A percentile compares a stretch with the other conserved stretches of the same genome.
Conservation (phyloP, 176 grass and related monocot genomes). For the Hordeum vulgare region MorexV3_pseudomolecules_assembly NC_058518.1:216690609-216691108, state of each 20-base stretch:
- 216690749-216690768: neutral
- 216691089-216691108: conserved; percentile 68
- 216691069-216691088: conserved; percentile 83
- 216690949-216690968: neutral
- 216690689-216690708: neutral
- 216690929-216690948: neutral
- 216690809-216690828: neutral
- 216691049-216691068: neutral
- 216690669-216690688: neutral
- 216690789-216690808: neutral
- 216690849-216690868: neutral
- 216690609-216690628: neutral
- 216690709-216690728: neutral
- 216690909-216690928: neutral
- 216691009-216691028: neutral
- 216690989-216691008: neutral
- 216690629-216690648: neutral
- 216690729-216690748: neutral
- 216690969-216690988: neutral
- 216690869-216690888: neutral
- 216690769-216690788: neutral
- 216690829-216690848: neutral
- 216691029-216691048: neutral
- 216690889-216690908: neutral
- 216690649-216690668: neutral